Base-by-base conservation (phyloP, 371 early-diverging fungal genomes). In the Circinella umbellata region DNA sequence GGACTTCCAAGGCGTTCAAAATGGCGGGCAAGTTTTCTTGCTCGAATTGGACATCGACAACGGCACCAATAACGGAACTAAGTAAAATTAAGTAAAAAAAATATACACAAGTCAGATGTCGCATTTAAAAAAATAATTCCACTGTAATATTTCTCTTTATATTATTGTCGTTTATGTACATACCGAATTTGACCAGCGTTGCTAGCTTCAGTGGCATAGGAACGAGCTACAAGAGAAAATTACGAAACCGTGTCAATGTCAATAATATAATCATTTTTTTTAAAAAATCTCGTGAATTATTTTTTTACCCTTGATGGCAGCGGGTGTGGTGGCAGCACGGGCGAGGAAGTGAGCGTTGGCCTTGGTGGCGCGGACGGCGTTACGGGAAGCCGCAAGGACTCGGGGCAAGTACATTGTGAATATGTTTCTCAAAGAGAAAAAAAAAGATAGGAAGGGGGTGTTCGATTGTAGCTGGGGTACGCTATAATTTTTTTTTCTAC, bases 21-120 rank as follows among this genome's bases (percentile, higher is more conserved):
- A 98, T 97, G 70, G 96, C 91, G 51, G 98, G 98, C 57, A 98
- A 90, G 81, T 86, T 90, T 55, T 93, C 93, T 77, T 92, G 86
- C 69, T 93, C 94, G 83, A 96, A 96, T 84, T 96, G 96, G 64
- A 97, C 97, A 73, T 97, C 97, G 73, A 97, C 97, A 79, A 97
- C 96, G 88, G 97, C 96, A 88, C 97, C 98, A n/a, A 63, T 63
- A 38, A 63, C 63, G 14, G 54, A 61, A 55, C 47, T 55, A 66
- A 15, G 42, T 27, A 27, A 27, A 11, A 9, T 42, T 11, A 42
- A 42, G 11, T 42, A 9, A 9, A 42, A 42, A 42, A 42, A 42
- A 42, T 42, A 42, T 42, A 11, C 2, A 27, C 27, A 27, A 27
- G 2, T 27, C 27, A 42, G 42, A 42, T 42, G 42, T 42, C 42